phyloP scores from a whole-genome alignment of 345 rosid species.

The Psidium friedrichsthalianum region DNA sequence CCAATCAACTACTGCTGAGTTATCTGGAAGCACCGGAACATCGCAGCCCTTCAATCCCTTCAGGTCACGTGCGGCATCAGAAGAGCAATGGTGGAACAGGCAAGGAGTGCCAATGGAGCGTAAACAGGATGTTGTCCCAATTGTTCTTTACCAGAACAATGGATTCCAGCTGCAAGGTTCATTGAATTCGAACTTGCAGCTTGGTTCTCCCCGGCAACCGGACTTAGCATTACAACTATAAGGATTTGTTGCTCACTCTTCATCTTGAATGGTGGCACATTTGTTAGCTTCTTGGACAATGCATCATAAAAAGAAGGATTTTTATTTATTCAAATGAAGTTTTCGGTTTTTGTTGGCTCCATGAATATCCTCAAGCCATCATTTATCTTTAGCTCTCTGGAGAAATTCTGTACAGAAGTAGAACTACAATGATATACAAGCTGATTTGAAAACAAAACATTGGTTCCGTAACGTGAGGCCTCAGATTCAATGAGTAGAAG shows the following conservation, averaged over 20 bases:
- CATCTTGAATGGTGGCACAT: not conserved
- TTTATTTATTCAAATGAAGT: not conserved
- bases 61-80: conserved; percentile 3
- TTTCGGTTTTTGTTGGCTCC: not conserved
- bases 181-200: conserved; percentile 44
- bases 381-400: not conserved
- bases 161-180: conserved; percentile 55
- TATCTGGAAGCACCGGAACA: conserved; percentile 17
- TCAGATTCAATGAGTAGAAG: not conserved
- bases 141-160: conserved; percentile 55
- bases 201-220: conserved; percentile 66
- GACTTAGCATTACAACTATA: conserved; percentile 87
- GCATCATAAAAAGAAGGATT: not conserved
- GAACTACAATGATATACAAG: not conserved
- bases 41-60: conserved; percentile 14
- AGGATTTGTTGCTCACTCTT: conserved; percentile 2
- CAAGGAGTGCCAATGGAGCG: conserved; percentile 20
- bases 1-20: conserved; percentile 10
- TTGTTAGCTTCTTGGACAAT: not conserved
- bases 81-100: conserved; percentile 9
- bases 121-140: conserved; percentile 30
- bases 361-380: not conserved
- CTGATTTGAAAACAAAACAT: not conserved
- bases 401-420: not conserved
- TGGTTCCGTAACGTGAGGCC: not conserved